These are phyloP conservation scores for Fusarium buharicum DNA, from an alignment of 2,329 filamentous ascomycete species.

Conservation along the genomic window DNA sequence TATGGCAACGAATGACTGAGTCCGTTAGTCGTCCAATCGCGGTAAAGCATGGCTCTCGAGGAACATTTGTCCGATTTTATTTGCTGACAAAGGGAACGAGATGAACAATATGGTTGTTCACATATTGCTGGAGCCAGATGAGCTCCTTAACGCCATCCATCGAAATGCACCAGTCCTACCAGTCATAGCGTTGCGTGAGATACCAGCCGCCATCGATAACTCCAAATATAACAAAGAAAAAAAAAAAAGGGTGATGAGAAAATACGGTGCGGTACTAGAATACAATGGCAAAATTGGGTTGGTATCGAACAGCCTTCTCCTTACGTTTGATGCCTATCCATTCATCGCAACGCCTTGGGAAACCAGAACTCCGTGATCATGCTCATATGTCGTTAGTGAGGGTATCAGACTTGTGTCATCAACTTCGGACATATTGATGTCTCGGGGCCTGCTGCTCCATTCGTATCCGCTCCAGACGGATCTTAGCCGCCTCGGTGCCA, in stretches of 20 bases:
- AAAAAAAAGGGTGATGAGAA: slow-evolving; percentile 31
- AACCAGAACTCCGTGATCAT: slow-evolving; percentile 49
- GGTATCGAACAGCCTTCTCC: slow-evolving; percentile 38
- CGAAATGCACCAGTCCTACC: slow-evolving; percentile 38
- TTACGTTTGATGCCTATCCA: slow-evolving; percentile 29
- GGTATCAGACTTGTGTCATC: slow-evolving; percentile 29
- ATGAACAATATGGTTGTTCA: slow-evolving; percentile 42
- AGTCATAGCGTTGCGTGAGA: slow-evolving; percentile 38
- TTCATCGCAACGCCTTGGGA: slow-evolving; percentile 42
- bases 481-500: slow-evolving; percentile 74
- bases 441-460: slow-evolving; percentile 51
- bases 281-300: slow-evolving; percentile 45
- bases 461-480: slow-evolving; percentile 64
- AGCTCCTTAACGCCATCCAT: slow-evolving; percentile 35
- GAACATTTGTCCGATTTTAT: slow-evolving; percentile 49
- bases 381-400: slow-evolving; percentile 48
- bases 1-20: slow-evolving; percentile 6
- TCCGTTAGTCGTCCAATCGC: slow-evolving; percentile 27
- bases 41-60: slow-evolving; percentile 34
- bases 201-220: slow-evolving; percentile 39
- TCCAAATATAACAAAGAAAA: slow-evolving; percentile 37
- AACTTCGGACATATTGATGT: slow-evolving; percentile 44
- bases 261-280: slow-evolving; percentile 46
- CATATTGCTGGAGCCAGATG: slow-evolving; percentile 37
- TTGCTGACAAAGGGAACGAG: slow-evolving; percentile 45